Conservation (phyloP, 495 filamentous ascomycete genomes). For the Daldinia caldariorum region DNA sequence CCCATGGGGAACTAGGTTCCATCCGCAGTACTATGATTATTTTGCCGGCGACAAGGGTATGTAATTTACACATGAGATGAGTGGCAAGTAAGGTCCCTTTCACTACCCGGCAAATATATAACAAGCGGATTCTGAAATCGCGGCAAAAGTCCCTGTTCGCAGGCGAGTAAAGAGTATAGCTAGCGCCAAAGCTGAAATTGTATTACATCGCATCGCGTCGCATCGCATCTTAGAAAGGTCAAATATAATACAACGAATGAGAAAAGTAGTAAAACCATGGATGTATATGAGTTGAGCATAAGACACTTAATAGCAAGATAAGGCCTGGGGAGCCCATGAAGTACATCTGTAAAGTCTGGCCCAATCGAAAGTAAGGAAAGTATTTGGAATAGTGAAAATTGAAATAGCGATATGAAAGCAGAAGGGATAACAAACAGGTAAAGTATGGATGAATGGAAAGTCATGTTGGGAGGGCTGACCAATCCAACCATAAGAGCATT, state of each 20-base stretch:
- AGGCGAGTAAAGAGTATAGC: not conserved
- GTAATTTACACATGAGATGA: conserved; percentile 34
- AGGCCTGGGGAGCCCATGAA: not conserved
- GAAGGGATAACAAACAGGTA: not conserved
- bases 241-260: not conserved
- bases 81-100: conserved; percentile 24
- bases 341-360: not conserved
- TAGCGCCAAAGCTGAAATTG: not conserved
- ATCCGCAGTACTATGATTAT: conserved; percentile 32
- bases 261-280: not conserved
- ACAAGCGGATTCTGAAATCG: conserved; percentile 23
- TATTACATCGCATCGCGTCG: not conserved
- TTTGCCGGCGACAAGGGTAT: conserved; percentile 44
- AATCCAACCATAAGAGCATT: not conserved
- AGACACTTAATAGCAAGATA: not conserved
- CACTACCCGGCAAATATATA: conserved; percentile 39
- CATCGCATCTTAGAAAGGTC: not conserved
- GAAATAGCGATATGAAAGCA: not conserved
- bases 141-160: conserved; percentile 33
- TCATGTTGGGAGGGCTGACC: not conserved
- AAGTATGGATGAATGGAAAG: not conserved
- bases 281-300: not conserved
- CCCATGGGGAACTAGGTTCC: conserved; percentile 21
- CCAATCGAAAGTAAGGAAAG: not conserved
- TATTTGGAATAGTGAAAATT: not conserved